Evolutionary conservation across 495 filamentous ascomycete genomes (phyloP).

Genomic region (Aspergillus homomorphus): DNA sequence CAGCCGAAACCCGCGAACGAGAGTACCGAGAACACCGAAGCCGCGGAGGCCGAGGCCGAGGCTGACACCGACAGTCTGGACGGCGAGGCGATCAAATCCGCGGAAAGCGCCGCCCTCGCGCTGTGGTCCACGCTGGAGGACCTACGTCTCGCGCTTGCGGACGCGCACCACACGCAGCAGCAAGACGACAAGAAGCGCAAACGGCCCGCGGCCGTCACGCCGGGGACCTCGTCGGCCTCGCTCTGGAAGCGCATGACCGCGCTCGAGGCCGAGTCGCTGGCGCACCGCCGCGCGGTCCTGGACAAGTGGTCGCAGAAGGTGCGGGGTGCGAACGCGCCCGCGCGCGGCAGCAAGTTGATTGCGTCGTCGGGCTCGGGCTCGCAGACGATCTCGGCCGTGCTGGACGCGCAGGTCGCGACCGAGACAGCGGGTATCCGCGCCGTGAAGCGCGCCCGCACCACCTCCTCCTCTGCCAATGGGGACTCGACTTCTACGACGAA

Average conservation of each 20-base stretch:
- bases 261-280: slow-evolving; percentile 52
- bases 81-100: slow-evolving; percentile 59
- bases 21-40: slow-evolving; percentile 74
- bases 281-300: slow-evolving; percentile 42
- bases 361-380: slow-evolving; percentile 32
- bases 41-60: slow-evolving; percentile 29
- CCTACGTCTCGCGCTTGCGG: slow-evolving; percentile 60
- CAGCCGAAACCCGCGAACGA: slow-evolving; percentile 78
- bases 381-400: slow-evolving; percentile 65
- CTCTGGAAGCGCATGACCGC: slow-evolving; percentile 73
- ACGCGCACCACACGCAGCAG: slow-evolving; percentile 37
- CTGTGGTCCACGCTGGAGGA: slow-evolving; percentile 81
- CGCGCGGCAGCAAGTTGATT: slow-evolving; percentile 44
- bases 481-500: too few relatives aligned
- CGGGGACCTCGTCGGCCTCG: slow-evolving; percentile 45
- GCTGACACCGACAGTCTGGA: slow-evolving; percentile 36
- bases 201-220: slow-evolving; percentile 45
- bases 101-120: slow-evolving; percentile 82
- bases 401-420: slow-evolving; percentile 69
- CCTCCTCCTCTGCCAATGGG: neutral
- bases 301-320: slow-evolving; percentile 54
- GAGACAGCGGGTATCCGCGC: slow-evolving; percentile 61
- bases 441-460: slow-evolving; percentile 48
- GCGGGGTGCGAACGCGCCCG: slow-evolving; percentile 43
- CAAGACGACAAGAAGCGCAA: slow-evolving; percentile 59